A percentile compares a stretch with the other conserved stretches of the same genome.
Conservation (phyloP, 2,329 filamentous ascomycete genomes). For the Diaporthe batatas region DNA sequence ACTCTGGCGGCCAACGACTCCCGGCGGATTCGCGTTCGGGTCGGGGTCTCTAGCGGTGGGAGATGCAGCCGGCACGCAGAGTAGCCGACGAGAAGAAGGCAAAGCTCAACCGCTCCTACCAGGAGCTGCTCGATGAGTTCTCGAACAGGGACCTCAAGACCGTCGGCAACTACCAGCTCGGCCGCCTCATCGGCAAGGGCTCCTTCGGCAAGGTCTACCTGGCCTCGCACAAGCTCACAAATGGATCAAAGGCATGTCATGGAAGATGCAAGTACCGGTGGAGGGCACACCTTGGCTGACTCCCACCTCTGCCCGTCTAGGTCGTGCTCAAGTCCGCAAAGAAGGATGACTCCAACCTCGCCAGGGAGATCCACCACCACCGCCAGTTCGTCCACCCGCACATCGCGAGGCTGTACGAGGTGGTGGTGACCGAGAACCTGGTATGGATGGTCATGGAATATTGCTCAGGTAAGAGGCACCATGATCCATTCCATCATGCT, state of each 20-base stretch:
- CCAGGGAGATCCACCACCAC: constrained; percentile 98
- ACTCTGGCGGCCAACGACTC: constrained; percentile 9
- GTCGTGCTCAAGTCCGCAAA: constrained; percentile 98
- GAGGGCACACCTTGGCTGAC: not conserved
- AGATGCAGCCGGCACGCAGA: constrained; percentile 41
- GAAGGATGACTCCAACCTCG: constrained; percentile 94
- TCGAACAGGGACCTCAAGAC: constrained; percentile 89
- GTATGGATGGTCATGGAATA: constrained; percentile 99
- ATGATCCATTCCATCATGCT: not conserved
- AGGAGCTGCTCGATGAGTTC: constrained; percentile 96
- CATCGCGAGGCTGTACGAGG: constrained; percentile 96
- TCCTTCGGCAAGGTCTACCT: constrained; percentile 99
- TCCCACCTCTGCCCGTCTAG: constrained; percentile 59
- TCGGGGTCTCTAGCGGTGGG: constrained; percentile 26
- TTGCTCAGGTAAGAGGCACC: constrained; percentile 78
- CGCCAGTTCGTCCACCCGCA: constrained; percentile 98
- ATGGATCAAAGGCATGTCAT: constrained; percentile 86
- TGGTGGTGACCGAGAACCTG: constrained; percentile 93
- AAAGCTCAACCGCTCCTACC: constrained; percentile 95
- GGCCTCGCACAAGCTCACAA: constrained; percentile 95
- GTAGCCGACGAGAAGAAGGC: constrained; percentile 38
- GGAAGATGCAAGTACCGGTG: constrained; percentile 51
- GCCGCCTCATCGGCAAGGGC: constrained; percentile 93
- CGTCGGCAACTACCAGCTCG: constrained; percentile 95
- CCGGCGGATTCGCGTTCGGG: constrained; percentile 40